phyloP scores from a whole-genome alignment of 1,284 basidiomycete species.

The Naganishia sp. region DNA sequence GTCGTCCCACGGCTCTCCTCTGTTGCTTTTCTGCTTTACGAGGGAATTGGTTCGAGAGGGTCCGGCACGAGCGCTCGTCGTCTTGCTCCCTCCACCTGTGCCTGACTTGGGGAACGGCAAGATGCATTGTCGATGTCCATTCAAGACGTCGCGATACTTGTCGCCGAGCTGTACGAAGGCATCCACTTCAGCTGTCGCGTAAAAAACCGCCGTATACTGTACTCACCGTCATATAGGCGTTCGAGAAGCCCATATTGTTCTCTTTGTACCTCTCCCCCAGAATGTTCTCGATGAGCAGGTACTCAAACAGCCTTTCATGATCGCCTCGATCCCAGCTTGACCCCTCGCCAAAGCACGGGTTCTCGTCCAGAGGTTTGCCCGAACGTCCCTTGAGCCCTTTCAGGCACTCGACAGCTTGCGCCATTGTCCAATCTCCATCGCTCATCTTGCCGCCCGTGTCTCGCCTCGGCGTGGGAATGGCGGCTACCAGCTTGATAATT shows the following conservation, averaged over 20 bases:
- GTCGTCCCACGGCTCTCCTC: slow-evolving; percentile 27
- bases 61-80: background rate
- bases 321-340: slow-evolving; percentile 46
- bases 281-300: slow-evolving; percentile 46
- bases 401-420: slow-evolving; percentile 49
- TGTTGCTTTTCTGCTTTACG: slow-evolving; percentile 11
- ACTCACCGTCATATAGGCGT: slow-evolving; percentile 51
- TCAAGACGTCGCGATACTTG: slow-evolving; percentile 22
- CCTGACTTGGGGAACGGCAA: slow-evolving; percentile 15
- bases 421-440: slow-evolving; percentile 44
- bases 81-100: slow-evolving; percentile 16
- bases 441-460: slow-evolving; percentile 10
- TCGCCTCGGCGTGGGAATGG: slow-evolving; percentile 33
- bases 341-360: slow-evolving; percentile 45
- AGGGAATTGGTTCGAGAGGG: slow-evolving; percentile 8
- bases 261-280: slow-evolving; percentile 44
- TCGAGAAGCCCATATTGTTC: slow-evolving; percentile 49
- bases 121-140: slow-evolving; percentile 19
- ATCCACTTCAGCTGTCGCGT: background rate
- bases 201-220: background rate
- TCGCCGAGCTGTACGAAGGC: slow-evolving; percentile 5
- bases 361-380: slow-evolving; percentile 42
- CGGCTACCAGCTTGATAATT: slow-evolving; percentile 45
- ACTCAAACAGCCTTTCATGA: slow-evolving; percentile 49
- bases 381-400: slow-evolving; percentile 42